Conservation (phyloP, 2,329 filamentous ascomycete genomes). For the Macrophomina pseudophaseolina region DNA sequence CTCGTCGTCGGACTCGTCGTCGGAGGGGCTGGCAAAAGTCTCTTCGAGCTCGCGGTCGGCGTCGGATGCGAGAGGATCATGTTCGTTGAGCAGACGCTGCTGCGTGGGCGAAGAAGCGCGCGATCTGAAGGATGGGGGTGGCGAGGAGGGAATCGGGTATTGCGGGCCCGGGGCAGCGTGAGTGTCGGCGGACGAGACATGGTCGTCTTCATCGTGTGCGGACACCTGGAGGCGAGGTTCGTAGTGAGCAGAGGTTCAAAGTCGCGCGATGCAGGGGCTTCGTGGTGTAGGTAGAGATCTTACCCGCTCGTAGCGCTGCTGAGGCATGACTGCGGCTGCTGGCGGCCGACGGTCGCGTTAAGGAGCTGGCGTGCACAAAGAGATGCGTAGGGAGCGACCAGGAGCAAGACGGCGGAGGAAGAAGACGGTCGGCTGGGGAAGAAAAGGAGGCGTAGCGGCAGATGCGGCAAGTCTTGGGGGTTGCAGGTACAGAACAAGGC, state of each 20-base stretch:
- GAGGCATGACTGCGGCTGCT: constrained; percentile 46
- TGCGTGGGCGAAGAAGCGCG: constrained; percentile 71
- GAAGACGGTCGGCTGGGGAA: constrained; percentile 8
- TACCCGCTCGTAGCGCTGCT: constrained; percentile 57
- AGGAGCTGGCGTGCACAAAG: constrained; percentile 19
- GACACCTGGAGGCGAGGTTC: constrained; percentile 42
- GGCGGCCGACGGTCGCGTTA: constrained; percentile 22
- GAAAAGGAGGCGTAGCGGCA: constrained; percentile 16
- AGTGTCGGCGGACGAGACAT: constrained; percentile 31
- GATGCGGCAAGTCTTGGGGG: not conserved
- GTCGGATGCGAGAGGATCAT: constrained; percentile 57
- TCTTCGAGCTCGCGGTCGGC: constrained; percentile 87
- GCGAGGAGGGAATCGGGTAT: constrained; percentile 52
- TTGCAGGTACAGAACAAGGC: constrained; percentile 23
- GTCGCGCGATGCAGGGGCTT: constrained; percentile 26
- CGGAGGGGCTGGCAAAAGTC: constrained; percentile 73
- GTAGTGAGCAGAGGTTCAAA: constrained; percentile 10
- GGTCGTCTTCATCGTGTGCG: constrained; percentile 48
- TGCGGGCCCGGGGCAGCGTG: constrained; percentile 35
- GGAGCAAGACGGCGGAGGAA: constrained; percentile 4
- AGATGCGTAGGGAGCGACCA: constrained; percentile 20
- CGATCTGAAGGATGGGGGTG: constrained; percentile 84
- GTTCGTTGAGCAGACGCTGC: constrained; percentile 58
- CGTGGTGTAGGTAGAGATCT: constrained; percentile 34
- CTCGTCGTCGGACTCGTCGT: constrained; percentile 72